These are phyloP conservation scores for Triticum monococcum DNA, from an alignment of 176 grass and related monocot genomes.

Conservation along the genomic window DNA sequence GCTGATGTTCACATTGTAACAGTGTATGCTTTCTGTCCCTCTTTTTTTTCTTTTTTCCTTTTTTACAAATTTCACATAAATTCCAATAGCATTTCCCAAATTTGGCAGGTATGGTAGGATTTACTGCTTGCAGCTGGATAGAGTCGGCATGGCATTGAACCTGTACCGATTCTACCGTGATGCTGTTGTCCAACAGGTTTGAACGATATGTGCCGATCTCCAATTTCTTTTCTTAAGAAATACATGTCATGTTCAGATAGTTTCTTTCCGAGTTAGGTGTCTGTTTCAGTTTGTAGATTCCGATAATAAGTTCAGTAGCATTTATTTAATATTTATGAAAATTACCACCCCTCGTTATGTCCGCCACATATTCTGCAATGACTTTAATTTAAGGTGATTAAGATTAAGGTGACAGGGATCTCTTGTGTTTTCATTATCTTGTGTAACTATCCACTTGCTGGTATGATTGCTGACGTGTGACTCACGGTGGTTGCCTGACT, in stretches of 20 bases:
- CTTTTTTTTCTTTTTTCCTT: neutral
- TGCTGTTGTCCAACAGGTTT: constrained; percentile 98
- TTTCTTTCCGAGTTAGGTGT: neutral
- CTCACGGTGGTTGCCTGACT: neutral
- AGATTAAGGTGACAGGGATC: neutral
- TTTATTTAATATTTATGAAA: constrained; percentile 9
- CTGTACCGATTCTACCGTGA: constrained; percentile 95
- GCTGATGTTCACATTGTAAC: constrained; percentile 95
- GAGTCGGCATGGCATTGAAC: constrained; percentile 71
- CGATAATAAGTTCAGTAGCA: constrained; percentile 1
- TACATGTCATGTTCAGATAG: neutral
- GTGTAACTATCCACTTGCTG: neutral
- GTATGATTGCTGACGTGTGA: neutral
- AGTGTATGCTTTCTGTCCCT: constrained; percentile 51
- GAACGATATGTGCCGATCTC: neutral
- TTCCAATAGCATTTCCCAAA: constrained; percentile 13
- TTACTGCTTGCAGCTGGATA: constrained; percentile 94
- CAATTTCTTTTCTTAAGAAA: constrained; percentile 17
- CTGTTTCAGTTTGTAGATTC: constrained; percentile 14
- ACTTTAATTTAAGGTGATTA: neutral
- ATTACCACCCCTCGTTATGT: neutral
- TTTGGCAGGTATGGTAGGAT: constrained; percentile 92
- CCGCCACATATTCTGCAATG: neutral
- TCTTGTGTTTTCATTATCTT: neutral
- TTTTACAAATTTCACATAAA: constrained; percentile 5